Conservation (phyloP, 140 eudicot genomes). For the Flaveria floridana region DNA sequence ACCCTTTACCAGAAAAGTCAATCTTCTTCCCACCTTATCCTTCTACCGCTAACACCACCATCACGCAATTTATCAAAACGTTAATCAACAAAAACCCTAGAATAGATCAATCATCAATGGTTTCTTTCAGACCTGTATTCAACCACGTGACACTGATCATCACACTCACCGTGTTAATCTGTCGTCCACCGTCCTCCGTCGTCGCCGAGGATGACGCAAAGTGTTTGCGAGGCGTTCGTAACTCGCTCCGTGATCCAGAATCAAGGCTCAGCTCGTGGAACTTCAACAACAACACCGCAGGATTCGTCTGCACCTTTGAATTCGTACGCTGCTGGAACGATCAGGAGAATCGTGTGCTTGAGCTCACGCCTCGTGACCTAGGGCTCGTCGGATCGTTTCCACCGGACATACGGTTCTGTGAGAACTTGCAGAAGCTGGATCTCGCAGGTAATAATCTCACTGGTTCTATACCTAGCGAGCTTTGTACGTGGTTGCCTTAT, state of each 20-base stretch:
- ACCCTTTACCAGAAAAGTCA: conserved; percentile 23
- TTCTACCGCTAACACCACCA: conserved; percentile 18
- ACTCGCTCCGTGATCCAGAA: conserved; percentile 43
- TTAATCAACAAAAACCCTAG: conserved; percentile 7
- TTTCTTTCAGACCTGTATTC: background rate
- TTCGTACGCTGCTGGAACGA: conserved; percentile 70
- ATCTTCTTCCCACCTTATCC: conserved; percentile 29
- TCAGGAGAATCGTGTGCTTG: conserved; percentile 55
- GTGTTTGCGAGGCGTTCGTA: conserved; percentile 59
- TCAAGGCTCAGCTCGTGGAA: conserved; percentile 44
- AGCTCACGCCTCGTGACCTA: conserved; percentile 34
- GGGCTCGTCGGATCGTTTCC: conserved; percentile 55
- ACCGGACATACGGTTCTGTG: conserved; percentile 40
- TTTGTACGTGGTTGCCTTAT: conserved; percentile 80
- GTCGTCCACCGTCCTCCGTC: conserved; percentile 8
- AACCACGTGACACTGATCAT: background rate
- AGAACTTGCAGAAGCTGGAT: conserved; percentile 54
- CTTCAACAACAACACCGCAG: conserved; percentile 51
- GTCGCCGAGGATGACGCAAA: conserved; percentile 52
- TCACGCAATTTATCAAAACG: conserved; percentile 2
- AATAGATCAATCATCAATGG: conserved; percentile 29
- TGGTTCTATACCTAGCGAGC: conserved; percentile 57
- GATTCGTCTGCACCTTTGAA: conserved; percentile 49
- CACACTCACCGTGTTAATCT: conserved; percentile 24
- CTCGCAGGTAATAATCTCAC: conserved; percentile 60